Evolutionary conservation across 805 yeast genomes (phyloP).

Genomic region (Cyberlindnera euphorbiae): DNA sequence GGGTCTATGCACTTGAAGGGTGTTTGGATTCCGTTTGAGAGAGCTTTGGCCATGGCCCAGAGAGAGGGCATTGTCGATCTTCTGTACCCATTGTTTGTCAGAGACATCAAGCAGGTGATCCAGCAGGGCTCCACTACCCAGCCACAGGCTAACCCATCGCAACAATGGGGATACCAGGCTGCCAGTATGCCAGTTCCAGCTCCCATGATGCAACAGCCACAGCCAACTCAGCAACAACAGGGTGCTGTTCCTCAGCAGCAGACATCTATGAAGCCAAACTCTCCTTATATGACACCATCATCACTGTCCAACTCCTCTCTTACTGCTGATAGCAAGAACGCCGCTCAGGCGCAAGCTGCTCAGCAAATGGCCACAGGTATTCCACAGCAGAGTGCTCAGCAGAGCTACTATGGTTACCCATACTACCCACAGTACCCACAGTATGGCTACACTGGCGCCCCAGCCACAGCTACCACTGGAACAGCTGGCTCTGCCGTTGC

Average conservation of each 20-base stretch:
- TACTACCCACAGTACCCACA: slow-evolving; percentile 15
- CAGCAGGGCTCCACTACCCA: slow-evolving; percentile 32
- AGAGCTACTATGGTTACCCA: slow-evolving; percentile 16
- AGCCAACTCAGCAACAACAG: slow-evolving; percentile 1
- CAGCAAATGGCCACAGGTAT: slow-evolving; percentile 3
- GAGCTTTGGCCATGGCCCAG: slow-evolving; percentile 79
- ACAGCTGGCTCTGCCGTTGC: slow-evolving; percentile 7
- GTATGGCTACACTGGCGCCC: slow-evolving; percentile 11
- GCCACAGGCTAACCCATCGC: slow-evolving; percentile 22
- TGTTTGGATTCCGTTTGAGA: slow-evolving; percentile 84
- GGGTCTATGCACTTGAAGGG: slow-evolving; percentile 89
- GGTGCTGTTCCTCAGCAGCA: slow-evolving; percentile 6
- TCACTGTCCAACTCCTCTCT: slow-evolving; percentile 18
- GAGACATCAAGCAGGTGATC: slow-evolving; percentile 55
- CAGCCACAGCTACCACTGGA: slow-evolving; percentile 8
- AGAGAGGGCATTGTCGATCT: slow-evolving; percentile 68
- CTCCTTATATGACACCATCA: slow-evolving; percentile 24
- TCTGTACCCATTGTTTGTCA: slow-evolving; percentile 64
- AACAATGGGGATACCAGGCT: slow-evolving; percentile 14
- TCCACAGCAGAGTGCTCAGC: slow-evolving; percentile 8
- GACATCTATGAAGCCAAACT: slow-evolving; percentile 10
- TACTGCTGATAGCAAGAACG: slow-evolving; percentile 6
- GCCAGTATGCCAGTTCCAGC: slow-evolving; percentile 8
- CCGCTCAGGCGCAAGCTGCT: slow-evolving; percentile 6
- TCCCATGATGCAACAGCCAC: slow-evolving; percentile 9